Conservation (phyloP, 176 grass and related monocot genomes). For the Alloteropsis semialata region DNA sequence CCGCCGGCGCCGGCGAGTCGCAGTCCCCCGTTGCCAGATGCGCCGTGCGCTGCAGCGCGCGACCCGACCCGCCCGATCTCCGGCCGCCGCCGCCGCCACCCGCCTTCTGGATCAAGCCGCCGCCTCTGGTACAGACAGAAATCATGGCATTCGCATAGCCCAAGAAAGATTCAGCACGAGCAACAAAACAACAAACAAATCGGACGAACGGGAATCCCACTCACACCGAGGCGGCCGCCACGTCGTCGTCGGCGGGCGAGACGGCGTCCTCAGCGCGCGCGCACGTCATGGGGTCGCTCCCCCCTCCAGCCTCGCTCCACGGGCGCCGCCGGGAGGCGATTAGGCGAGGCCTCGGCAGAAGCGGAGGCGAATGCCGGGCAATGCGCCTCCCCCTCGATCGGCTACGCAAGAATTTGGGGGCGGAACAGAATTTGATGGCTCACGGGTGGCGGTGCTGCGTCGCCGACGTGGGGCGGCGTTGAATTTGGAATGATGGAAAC, state of each 20-base stretch:
- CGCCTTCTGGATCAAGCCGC: conserved; percentile 60
- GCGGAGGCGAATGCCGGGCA: not conserved
- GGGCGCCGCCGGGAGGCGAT: not conserved
- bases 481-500: conserved; percentile 5
- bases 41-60: conserved; percentile 28
- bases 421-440: not conserved
- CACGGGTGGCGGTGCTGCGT: not conserved
- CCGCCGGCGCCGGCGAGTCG: conserved; percentile 34
- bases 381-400: not conserved
- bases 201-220: not conserved
- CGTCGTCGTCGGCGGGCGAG: conserved; percentile 17
- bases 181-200: not conserved
- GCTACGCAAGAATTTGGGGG: not conserved
- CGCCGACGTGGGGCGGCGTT: conserved; percentile 29
- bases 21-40: conserved; percentile 19
- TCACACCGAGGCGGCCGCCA: conserved; percentile 23
- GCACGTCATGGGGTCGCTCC: conserved; percentile 25
- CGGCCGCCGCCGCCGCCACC: conserved; percentile 36
- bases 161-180: not conserved
- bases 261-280: conserved; percentile 48
- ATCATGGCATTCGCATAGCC: not conserved
- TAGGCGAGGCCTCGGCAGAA: not conserved
- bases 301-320: not conserved
- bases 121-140: conserved; percentile 43
- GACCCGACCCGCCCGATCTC: conserved; percentile 24